A percentile compares a stretch with the other conserved stretches of the same genome.
phyloP scores from a whole-genome alignment of 768 basidiomycete genomes.

The Amanita inopinata region DNA sequence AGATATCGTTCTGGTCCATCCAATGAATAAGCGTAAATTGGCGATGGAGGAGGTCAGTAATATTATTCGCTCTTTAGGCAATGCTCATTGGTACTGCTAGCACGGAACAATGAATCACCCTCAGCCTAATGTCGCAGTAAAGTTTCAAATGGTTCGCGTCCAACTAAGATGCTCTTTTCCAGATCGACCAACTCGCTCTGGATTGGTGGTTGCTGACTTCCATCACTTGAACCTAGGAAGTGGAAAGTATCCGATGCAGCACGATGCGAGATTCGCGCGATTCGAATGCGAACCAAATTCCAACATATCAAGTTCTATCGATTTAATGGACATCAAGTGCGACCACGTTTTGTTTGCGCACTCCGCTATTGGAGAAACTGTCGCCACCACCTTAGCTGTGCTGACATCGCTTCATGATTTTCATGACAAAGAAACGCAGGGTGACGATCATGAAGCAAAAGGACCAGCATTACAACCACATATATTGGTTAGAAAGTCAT shows the following conservation, averaged over 20 bases:
- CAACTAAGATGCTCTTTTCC: conserved; percentile 59
- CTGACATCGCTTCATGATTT: conserved; percentile 4
- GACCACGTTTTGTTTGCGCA: conserved; percentile 40
- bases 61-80: background rate
- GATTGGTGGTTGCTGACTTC: conserved; percentile 56
- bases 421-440: background rate
- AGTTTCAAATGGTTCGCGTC: conserved; percentile 49
- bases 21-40: no score
- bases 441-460: background rate
- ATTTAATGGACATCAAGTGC: conserved; percentile 31
- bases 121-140: conserved; percentile 23
- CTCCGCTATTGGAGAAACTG: conserved; percentile 26
- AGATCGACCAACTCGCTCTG: conserved; percentile 43
- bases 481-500: conserved; percentile 23
- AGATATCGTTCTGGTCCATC: no score
- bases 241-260: conserved; percentile 16
- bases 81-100: background rate
- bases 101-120: conserved; percentile 5
- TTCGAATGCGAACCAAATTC: background rate
- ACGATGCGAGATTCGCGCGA: conserved; percentile 12
- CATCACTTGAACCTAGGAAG: conserved; percentile 37
- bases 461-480: conserved; percentile 21
- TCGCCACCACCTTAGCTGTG: conserved; percentile 20
- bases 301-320: conserved; percentile 13
- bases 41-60: background rate